Conservation (phyloP, 164 flowering plant species). For the Platanus orientalis region DNA sequence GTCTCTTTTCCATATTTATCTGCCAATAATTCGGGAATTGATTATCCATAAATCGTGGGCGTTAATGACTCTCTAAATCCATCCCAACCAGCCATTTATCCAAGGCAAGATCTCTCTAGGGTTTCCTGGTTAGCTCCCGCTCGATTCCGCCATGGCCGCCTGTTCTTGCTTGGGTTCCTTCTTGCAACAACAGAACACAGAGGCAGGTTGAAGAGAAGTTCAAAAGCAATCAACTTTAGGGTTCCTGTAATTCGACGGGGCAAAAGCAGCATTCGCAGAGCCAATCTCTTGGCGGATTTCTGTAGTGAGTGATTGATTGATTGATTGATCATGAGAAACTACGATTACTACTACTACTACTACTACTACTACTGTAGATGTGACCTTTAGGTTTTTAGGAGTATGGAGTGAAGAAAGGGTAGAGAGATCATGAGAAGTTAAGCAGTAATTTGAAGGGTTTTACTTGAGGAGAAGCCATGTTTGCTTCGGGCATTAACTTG, state of each 20-base stretch:
- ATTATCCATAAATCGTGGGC: not conserved
- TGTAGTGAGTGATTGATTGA: no score
- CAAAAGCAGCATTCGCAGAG: no score
- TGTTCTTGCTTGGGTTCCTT: not conserved
- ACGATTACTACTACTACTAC: no score
- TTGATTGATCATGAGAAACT: not conserved
- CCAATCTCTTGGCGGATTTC: no score
- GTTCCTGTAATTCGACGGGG: no score
- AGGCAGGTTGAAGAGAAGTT: not conserved
- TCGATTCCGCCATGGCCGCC: not conserved
- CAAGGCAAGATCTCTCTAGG: no score
- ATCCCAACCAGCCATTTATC: no score
- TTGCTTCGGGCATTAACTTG: conserved; percentile 69
- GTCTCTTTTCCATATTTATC: not conserved
- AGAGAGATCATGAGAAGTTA: not conserved
- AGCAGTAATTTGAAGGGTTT: not conserved
- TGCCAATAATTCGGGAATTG: not conserved
- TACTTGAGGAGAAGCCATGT: conserved; percentile 31
- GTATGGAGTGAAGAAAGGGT: not conserved
- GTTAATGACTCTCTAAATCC: not conserved
- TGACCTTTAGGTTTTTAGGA: conserved; percentile 2
- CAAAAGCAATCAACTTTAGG: no score
- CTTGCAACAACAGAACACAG: not conserved
- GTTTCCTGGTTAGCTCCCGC: not conserved
- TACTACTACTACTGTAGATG: not conserved